Conservation (phyloP, 305 asterid species). For the Salvia sclarea region DNA sequence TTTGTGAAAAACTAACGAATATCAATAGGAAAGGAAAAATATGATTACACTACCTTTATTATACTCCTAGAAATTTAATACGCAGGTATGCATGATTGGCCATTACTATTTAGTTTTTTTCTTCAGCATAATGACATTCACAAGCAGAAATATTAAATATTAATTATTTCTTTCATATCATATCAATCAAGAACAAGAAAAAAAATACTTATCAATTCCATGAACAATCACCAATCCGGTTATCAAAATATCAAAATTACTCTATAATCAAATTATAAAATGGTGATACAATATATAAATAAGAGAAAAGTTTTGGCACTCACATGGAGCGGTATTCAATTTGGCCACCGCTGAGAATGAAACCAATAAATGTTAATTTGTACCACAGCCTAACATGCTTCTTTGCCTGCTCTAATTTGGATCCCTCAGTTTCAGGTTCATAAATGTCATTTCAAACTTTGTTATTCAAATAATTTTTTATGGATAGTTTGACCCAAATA, state of each 20-base stretch:
- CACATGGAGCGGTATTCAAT: neutral
- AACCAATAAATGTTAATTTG: slow-evolving; percentile 18
- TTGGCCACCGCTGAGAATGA: neutral
- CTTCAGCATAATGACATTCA: neutral
- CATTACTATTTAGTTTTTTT: neutral
- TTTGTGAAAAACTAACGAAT: neutral
- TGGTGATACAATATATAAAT: neutral
- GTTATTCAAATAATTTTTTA: too few species aligned
- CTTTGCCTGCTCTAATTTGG: slow-evolving; percentile 10
- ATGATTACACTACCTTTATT: too few species aligned
- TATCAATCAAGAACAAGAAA: neutral
- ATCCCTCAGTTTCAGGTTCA: neutral
- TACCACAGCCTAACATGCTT: neutral
- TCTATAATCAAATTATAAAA: neutral
- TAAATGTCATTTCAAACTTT: neutral
- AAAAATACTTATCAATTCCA: too few species aligned
- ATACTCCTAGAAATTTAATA: neutral
- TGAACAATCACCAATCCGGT: too few species aligned
- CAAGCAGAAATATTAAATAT: neutral
- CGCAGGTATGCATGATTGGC: neutral
- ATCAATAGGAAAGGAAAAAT: neutral
- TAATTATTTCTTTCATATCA: neutral
- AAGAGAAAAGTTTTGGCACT: neutral
- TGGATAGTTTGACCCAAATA: too few species aligned
- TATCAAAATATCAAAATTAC: neutral